Conservation (phyloP, 306 rosid genomes). For the Nissolia schottii region DNA sequence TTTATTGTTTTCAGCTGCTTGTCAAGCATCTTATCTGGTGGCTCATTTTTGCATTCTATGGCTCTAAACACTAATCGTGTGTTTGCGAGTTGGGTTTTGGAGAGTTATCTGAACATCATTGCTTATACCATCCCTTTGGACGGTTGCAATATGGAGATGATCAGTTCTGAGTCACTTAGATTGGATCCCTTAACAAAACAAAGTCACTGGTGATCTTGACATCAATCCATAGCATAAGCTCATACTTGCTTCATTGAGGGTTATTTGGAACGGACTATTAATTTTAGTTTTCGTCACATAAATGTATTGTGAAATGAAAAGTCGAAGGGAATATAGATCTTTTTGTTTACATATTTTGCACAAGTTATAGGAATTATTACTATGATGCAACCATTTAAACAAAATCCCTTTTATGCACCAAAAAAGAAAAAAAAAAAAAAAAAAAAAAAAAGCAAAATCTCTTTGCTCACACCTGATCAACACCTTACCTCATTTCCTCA, state of each 20-base stretch:
- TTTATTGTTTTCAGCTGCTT: neutral
- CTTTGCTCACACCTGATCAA: neutral
- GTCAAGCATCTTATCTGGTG: neutral
- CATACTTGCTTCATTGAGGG: neutral
- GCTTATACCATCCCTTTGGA: neutral
- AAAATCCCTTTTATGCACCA: neutral
- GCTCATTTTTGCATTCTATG: neutral
- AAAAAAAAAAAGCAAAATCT: neutral
- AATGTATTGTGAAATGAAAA: neutral
- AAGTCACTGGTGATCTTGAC: neutral
- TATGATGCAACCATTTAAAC: neutral
- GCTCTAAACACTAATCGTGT: neutral
- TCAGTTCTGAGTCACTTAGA: neutral
- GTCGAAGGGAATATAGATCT: neutral
- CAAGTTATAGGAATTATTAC: neutral
- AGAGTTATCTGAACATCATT: neutral
- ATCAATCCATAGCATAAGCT: neutral
- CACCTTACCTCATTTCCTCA: neutral
- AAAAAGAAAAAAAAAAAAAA: too few species aligned
- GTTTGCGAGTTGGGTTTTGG: too few species aligned
- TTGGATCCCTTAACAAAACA: neutral
- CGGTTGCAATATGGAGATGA: neutral
- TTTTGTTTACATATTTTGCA: neutral
- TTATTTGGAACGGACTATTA: neutral
- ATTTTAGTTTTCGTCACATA: neutral